Evolutionary conservation across 441 rosid genomes (phyloP), one percentile per base, ranked within the genome.

Genomic region (Populus trichocarpa): DNA sequence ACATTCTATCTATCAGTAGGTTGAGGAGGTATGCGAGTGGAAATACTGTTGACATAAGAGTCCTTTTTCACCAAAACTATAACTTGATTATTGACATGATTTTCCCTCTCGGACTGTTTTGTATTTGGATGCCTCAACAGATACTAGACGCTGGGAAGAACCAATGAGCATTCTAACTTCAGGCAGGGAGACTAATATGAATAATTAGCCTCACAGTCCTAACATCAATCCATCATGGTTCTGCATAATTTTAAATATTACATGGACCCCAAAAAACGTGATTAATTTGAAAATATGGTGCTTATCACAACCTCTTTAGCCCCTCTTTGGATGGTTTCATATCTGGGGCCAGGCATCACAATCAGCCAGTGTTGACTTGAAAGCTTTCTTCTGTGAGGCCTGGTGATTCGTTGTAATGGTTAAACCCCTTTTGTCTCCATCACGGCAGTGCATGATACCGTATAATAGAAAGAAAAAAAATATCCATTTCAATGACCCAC

Each of bases 381-480:
- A 61, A 61, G 26, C 26, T 61, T 61, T 61, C 13, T 61, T 22
- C 11, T 22, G 0, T 9, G 65, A 61, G 65, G 65, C 65, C 5
- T 6, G 63, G 22, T 57, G 63, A 57, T 57, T 57, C 63, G 22
- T 20, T 6, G 63, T 1, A 61, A 61, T 22, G 65, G 65, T 3
- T n/a, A 36, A 25, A 28, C n/a, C 32, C 8, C 14, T 32, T 42
- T 2, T 77, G 79, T 70, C 79, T n/a, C 70, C 23, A 71, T 71
- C 80, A n/a, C 26, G 23, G 32, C 11, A 12, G 40, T 11, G 32
- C 77, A 61, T 69, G 73, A 73, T 73, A 50, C 35, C 70, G 63
- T 22, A 61, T 22, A 22, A 61, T 61, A 20, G 11, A 23, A 35
- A 67, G 36, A 67, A 16, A 63, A 16, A 63, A 63, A 70, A 67